Percentiles rank a stretch among this genome's conserved stretches.
Conservation (phyloP, 179 eudicot genomes). For the Drosera spatulata region DNA sequence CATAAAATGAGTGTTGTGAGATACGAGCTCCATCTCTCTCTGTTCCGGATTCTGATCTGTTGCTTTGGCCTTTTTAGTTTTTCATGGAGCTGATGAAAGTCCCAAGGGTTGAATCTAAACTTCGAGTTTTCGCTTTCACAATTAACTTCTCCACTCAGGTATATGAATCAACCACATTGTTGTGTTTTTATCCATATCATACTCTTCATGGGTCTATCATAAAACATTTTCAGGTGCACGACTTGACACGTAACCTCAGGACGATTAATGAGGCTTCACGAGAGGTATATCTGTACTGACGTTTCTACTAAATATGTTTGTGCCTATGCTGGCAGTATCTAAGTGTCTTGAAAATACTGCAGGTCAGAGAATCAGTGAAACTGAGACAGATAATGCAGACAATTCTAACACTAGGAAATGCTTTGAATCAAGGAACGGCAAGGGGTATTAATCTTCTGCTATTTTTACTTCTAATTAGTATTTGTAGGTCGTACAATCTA, state of each 20-base stretch:
- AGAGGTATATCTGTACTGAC: constrained; percentile 42
- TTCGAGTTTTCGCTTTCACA: constrained; percentile 90
- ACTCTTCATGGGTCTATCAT: constrained; percentile 7
- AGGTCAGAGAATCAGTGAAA: constrained; percentile 87
- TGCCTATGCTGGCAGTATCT: not conserved
- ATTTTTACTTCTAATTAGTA: constrained; percentile 6
- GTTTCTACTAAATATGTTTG: constrained; percentile 5
- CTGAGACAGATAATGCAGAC: constrained; percentile 96
- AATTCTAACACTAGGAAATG: constrained; percentile 89
- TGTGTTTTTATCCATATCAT: not conserved
- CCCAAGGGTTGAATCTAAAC: constrained; percentile 88
- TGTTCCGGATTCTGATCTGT: constrained; percentile 8
- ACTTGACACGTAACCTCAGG: constrained; percentile 57
- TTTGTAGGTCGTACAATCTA: constrained; percentile 1
- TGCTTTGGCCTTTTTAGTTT: constrained; percentile 44
- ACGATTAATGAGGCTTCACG: constrained; percentile 63
- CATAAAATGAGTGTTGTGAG: constrained; percentile 2
- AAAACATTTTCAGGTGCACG: constrained; percentile 45
- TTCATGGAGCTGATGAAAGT: constrained; percentile 97
- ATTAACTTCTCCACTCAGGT: constrained; percentile 86
- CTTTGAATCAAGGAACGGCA: constrained; percentile 97
- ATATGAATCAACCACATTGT: not conserved
- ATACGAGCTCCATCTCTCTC: constrained; percentile 1
- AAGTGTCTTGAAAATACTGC: constrained; percentile 2
- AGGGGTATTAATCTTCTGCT: constrained; percentile 47